A percentile compares a stretch with the other conserved stretches of the same genome.
Evolutionary conservation across 805 yeast genomes (phyloP).

Genomic region (Metschnikowia chrysomelidarum): DNA sequence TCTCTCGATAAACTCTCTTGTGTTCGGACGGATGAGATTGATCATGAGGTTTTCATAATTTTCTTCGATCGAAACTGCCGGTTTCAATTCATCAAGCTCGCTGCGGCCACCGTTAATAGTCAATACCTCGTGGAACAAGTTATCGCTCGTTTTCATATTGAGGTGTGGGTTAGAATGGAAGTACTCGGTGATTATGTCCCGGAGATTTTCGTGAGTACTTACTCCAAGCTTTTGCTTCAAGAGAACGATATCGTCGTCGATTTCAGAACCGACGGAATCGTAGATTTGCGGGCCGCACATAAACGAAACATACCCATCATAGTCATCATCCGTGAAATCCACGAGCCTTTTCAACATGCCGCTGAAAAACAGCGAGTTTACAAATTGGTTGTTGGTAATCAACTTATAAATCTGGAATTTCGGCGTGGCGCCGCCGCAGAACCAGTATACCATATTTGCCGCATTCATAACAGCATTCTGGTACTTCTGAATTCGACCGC

Average conservation of each 20-base stretch:
- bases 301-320: conserved; percentile 10
- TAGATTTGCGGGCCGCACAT: conserved; percentile 10
- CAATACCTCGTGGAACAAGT: conserved; percentile 33
- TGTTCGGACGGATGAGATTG: conserved; percentile 35
- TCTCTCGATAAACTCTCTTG: conserved; percentile 30
- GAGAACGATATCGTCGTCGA: conserved; percentile 11
- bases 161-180: conserved; percentile 17
- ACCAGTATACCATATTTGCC: conserved; percentile 23
- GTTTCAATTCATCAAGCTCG: conserved; percentile 16
- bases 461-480: conserved; percentile 27
- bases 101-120: conserved; percentile 28
- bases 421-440: conserved; percentile 21
- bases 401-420: conserved; percentile 33
- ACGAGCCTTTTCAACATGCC: conserved; percentile 20
- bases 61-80: conserved; percentile 29
- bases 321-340: conserved; percentile 4
- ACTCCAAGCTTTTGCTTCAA: conserved; percentile 3
- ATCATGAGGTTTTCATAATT: conserved; percentile 39
- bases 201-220: conserved; percentile 1
- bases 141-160: conserved; percentile 24
- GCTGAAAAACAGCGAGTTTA: conserved; percentile 25
- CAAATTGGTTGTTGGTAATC: conserved; percentile 27
- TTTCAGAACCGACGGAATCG: conserved; percentile 2
- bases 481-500: conserved; percentile 23
- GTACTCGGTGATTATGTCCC: conserved; percentile 17